A percentile compares a stretch with the other conserved stretches of the same genome.
Conservation (phyloP, 306 rosid genomes). For the Vicia villosa region DNA sequence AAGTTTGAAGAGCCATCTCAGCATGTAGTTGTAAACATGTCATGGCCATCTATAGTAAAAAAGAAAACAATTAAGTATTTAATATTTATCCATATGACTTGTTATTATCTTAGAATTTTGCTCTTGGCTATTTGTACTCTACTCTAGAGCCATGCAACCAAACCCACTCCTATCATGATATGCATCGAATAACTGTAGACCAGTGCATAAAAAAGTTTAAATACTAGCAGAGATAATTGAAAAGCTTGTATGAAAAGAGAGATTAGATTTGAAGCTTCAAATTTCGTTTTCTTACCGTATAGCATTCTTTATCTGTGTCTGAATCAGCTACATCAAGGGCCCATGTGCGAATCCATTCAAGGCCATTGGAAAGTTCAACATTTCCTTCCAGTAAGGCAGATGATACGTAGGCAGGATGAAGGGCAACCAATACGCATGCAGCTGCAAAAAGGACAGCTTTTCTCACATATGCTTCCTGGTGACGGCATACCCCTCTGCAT, state of each 20-base stretch:
- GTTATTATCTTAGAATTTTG: neutral
- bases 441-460: slow-evolving; percentile 87
- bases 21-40: slow-evolving; percentile 85
- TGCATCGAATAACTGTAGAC: slow-evolving; percentile 16
- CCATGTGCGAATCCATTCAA: slow-evolving; percentile 92
- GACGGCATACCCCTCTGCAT: slow-evolving; percentile 77
- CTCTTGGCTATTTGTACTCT: neutral
- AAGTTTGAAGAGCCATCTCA: slow-evolving; percentile 95
- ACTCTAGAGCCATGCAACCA: neutral
- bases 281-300: slow-evolving; percentile 60
- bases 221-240: slow-evolving; percentile 15
- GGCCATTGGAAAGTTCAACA: slow-evolving; percentile 66
- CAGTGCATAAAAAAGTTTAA: slow-evolving; percentile 1
- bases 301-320: slow-evolving; percentile 88
- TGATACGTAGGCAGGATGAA: slow-evolving; percentile 74
- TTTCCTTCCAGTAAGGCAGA: slow-evolving; percentile 82
- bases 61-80: neutral
- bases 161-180: neutral
- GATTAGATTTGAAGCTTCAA: slow-evolving; percentile 31
- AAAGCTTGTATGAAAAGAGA: slow-evolving; percentile 20
- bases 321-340: slow-evolving; percentile 79
- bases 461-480: slow-evolving; percentile 93
- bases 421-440: slow-evolving; percentile 69
- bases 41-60: slow-evolving; percentile 69
- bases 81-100: neutral